Percentiles rank a stretch among this genome's conserved stretches.
Conservation (phyloP, 2,329 filamentous ascomycete genomes). For the Pseudogymnoascus sp. region DNA sequence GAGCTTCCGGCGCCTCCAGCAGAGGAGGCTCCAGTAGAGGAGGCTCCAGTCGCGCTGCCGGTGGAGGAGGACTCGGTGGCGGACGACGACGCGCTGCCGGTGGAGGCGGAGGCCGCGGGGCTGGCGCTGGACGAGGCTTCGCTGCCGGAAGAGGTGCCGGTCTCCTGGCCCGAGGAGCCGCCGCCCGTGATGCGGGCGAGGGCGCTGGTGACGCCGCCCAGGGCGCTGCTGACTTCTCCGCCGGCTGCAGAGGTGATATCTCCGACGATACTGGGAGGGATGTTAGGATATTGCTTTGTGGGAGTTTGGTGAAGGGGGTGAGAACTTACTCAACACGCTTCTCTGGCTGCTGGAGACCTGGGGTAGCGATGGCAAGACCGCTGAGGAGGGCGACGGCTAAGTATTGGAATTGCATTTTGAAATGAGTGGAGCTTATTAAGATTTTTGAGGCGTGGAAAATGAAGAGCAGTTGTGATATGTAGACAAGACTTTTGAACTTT, state of each 20-base stretch:
- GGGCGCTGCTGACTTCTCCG: neutral
- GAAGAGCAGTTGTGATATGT: neutral
- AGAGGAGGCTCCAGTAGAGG: neutral
- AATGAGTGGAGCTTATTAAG: neutral
- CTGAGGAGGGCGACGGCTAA: neutral
- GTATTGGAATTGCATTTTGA: slow-evolving; percentile 6
- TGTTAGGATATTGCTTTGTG: neutral
- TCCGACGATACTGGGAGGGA: neutral
- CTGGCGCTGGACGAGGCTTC: neutral
- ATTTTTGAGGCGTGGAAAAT: neutral
- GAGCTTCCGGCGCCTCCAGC: neutral
- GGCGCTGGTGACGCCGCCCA: neutral
- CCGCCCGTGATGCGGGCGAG: neutral
- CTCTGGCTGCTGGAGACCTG: neutral
- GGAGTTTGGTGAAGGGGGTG: neutral
- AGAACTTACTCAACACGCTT: neutral
- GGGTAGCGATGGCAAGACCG: neutral
- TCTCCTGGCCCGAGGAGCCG: neutral
- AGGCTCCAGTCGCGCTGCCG: neutral
- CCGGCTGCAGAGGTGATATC: neutral
- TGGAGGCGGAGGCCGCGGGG: neutral
- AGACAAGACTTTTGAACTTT: neutral
- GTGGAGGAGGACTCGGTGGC: neutral
- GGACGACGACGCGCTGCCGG: neutral
- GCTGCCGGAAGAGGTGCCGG: neutral